These are phyloP conservation scores for Starmerella gropengiesseri DNA, from an alignment of 805 yeast genomes.

Conservation along the genomic window DNA sequence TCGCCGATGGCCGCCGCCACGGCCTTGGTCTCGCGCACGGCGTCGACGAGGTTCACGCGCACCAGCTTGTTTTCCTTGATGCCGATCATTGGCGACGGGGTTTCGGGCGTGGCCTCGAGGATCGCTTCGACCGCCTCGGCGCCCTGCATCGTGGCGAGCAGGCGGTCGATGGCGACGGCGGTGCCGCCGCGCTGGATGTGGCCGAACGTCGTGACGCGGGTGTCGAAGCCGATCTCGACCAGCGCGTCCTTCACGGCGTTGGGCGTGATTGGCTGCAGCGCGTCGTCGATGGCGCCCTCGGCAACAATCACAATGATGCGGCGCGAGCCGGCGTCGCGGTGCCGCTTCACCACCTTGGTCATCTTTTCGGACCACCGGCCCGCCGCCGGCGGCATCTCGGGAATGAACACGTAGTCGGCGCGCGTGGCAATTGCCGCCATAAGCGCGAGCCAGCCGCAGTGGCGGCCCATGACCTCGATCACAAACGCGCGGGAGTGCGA, in stretches of 20 bases:
- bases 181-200: conserved; percentile 99
- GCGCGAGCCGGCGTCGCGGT: conserved; percentile 78
- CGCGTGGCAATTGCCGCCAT: conserved; percentile 97
- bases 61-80: conserved; percentile 77
- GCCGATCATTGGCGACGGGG: conserved; percentile 93
- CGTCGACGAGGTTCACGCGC: conserved; percentile 76
- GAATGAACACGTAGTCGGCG: conserved; percentile 89
- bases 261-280: conserved; percentile 69
- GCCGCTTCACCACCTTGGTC: conserved; percentile 61
- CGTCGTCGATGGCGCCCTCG: conserved; percentile 87
- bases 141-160: conserved; percentile 90
- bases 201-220: conserved; percentile 89
- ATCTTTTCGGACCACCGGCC: conserved; percentile 72
- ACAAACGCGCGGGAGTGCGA: conserved; percentile 97
- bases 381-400: conserved; percentile 78
- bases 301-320: conserved; percentile 95
- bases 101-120: conserved; percentile 71
- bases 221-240: conserved; percentile 78
- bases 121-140: conserved; percentile 95
- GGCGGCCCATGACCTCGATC: conserved; percentile 98
- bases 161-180: conserved; percentile 89
- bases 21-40: conserved; percentile 74
- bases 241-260: conserved; percentile 72
- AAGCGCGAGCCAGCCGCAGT: conserved; percentile 97
- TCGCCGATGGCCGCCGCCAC: conserved; percentile 79